A percentile compares a stretch with the other conserved stretches of the same genome.
Conservation (phyloP, 495 filamentous ascomycete species). For the Talaromyces borbonicus region DNA sequence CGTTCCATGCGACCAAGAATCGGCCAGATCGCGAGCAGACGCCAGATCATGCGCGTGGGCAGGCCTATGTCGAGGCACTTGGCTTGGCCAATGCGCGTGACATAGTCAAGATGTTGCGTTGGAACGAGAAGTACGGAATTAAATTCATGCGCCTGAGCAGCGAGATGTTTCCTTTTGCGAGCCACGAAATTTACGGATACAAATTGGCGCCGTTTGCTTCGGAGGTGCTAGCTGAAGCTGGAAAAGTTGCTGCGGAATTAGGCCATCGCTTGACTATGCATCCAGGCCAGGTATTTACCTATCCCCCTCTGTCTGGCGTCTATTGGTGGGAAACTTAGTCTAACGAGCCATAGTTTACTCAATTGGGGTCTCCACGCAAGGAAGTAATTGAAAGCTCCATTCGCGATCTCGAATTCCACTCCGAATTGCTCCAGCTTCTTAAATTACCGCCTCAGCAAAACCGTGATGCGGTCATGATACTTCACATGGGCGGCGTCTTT, state of each 20-base stretch:
- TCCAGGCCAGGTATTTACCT: conserved; percentile 68
- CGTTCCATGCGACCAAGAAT: conserved; percentile 73
- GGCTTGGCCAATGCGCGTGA: conserved; percentile 77
- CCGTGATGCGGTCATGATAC: conserved; percentile 85
- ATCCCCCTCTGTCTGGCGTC: conserved; percentile 7
- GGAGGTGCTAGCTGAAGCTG: conserved; percentile 65
- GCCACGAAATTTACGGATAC: conserved; percentile 79
- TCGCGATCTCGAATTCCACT: conserved; percentile 83
- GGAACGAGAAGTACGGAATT: conserved; percentile 91
- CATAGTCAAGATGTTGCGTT: conserved; percentile 73
- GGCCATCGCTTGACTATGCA: conserved; percentile 86
- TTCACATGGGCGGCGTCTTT: conserved; percentile 90
- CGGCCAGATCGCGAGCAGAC: conserved; percentile 63
- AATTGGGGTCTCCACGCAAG: conserved; percentile 68
- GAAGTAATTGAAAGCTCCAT: conserved; percentile 67
- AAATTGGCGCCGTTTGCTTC: conserved; percentile 78
- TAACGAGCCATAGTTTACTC: conserved; percentile 54
- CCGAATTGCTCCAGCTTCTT: conserved; percentile 72
- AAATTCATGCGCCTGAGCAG: conserved; percentile 87
- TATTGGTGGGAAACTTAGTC: background rate
- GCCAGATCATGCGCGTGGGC: conserved; percentile 50
- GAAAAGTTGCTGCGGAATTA: conserved; percentile 65
- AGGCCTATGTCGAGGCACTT: conserved; percentile 64
- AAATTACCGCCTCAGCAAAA: conserved; percentile 70
- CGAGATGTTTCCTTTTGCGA: conserved; percentile 96